A percentile compares a stretch with the other conserved stretches of the same genome.
These are phyloP conservation scores for Pythium graminicola DNA, from an alignment of 352 stramenopile species.

Conservation along the genomic window DNA sequence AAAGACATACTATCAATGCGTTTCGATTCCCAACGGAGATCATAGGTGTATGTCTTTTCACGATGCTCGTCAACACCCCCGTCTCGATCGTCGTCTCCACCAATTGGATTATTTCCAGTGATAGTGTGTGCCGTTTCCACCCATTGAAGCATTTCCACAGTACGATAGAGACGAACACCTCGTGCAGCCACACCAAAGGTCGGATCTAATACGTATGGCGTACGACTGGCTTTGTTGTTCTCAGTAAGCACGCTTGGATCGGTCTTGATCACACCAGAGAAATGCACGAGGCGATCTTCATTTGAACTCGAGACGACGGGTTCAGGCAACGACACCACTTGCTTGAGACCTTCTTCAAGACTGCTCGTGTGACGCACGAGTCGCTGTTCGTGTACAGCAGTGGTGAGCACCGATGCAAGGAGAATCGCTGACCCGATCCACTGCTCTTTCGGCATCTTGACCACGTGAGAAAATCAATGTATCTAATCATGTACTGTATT, in stretches of 20 bases:
- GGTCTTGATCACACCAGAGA: slow-evolving; percentile 36
- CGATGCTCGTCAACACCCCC: slow-evolving; percentile 38
- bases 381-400: slow-evolving; percentile 43
- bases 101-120: slow-evolving; percentile 22
- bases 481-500: slow-evolving; percentile 5
- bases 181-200: slow-evolving; percentile 56
- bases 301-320: slow-evolving; percentile 9
- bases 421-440: slow-evolving; percentile 45
- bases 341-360: slow-evolving; percentile 42
- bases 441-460: slow-evolving; percentile 31
- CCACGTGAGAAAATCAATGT: background rate
- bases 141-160: slow-evolving; percentile 81
- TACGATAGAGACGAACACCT: slow-evolving; percentile 54
- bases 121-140: slow-evolving; percentile 65
- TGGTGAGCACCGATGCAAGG: slow-evolving; percentile 42
- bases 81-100: slow-evolving; percentile 33
- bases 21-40: slow-evolving; percentile 50
- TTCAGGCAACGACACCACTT: slow-evolving; percentile 20
- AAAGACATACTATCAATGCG: slow-evolving; percentile 50
- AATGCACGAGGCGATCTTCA: slow-evolving; percentile 25
- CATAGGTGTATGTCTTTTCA: slow-evolving; percentile 69
- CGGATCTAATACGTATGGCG: slow-evolving; percentile 49
- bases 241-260: slow-evolving; percentile 16
- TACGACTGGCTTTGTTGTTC: slow-evolving; percentile 16
- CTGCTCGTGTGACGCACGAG: slow-evolving; percentile 42